A percentile compares a stretch with the other conserved stretches of the same genome.
These are phyloP conservation scores for Fusarium acutatum DNA, from an alignment of 2,329 filamentous ascomycete genomes.

Conservation along the genomic window DNA sequence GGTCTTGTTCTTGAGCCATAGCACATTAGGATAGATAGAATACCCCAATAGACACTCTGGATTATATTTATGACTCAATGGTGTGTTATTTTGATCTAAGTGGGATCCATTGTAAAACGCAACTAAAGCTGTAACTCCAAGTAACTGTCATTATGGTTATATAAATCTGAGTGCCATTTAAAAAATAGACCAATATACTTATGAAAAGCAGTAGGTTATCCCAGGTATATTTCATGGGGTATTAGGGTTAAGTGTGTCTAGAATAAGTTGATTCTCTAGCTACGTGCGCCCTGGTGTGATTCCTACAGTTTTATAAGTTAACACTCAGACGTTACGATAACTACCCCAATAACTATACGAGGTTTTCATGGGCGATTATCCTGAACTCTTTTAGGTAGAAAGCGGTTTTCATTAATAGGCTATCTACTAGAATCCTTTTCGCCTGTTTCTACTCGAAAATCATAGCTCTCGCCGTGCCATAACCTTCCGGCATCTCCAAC, in stretches of 20 bases:
- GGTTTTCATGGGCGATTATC: too few species aligned
- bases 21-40: not conserved
- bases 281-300: not conserved
- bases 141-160: not conserved
- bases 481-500: too few species aligned
- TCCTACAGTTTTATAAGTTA: not conserved
- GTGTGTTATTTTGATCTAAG: not conserved
- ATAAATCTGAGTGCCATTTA: too few species aligned
- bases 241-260: not conserved
- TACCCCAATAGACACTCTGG: not conserved
- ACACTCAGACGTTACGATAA: not conserved
- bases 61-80: not conserved
- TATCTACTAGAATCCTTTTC: not conserved
- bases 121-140: not conserved
- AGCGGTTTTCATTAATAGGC: not conserved
- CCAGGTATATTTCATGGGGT: too few species aligned
- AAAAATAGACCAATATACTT: not conserved
- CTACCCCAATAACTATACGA: not conserved
- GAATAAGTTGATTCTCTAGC: not conserved
- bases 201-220: fast-evolving
- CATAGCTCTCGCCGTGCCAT: too few species aligned
- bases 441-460: too few species aligned
- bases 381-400: not conserved
- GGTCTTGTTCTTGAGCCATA: not conserved
- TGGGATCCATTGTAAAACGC: not conserved